Evolutionary conservation across 202 grass and related monocot species (phyloP).

Genomic region (Musa balbisiana): DNA sequence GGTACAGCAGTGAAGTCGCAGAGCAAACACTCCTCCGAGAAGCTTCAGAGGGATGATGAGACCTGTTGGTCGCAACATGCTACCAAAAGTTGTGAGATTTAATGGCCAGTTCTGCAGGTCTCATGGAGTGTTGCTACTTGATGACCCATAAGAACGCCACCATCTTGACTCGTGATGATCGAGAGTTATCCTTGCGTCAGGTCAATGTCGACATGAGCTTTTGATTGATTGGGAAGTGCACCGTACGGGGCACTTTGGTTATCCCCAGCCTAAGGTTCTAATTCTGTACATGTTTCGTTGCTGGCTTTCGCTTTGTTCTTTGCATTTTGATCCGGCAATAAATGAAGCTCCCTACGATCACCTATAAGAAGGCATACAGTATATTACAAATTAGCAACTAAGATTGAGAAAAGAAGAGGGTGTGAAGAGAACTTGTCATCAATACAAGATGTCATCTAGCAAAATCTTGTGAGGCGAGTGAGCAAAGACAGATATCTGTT

Average conservation of each 20-base stretch:
- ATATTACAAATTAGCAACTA: too few species aligned
- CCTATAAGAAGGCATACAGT: constrained; percentile 12
- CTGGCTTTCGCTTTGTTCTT: constrained; percentile 28
- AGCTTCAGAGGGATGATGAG: neutral
- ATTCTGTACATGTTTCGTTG: constrained; percentile 24
- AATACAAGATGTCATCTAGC: too few species aligned
- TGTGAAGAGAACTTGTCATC: too few species aligned
- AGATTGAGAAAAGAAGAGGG: too few species aligned
- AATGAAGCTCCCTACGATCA: constrained; percentile 32
- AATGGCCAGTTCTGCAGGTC: too few species aligned
- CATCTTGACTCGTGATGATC: neutral
- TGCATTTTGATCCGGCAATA: constrained; percentile 23
- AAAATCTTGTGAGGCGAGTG: too few species aligned
- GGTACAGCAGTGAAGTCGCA: neutral
- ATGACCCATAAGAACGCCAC: neutral
- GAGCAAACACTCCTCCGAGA: neutral
- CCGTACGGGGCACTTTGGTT: neutral
- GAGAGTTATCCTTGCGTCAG: constrained; percentile 20
- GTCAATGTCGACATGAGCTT: constrained; percentile 29
- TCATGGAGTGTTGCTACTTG: too few species aligned
- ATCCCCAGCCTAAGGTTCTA: constrained; percentile 7
- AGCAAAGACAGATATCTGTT: too few species aligned
- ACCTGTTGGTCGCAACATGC: too few species aligned
- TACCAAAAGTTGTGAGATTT: too few species aligned
- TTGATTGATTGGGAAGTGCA: neutral